These are phyloP conservation scores for Epichloe sylvatica DNA, from an alignment of 2,329 filamentous ascomycete species.

Conservation along the genomic window DNA sequence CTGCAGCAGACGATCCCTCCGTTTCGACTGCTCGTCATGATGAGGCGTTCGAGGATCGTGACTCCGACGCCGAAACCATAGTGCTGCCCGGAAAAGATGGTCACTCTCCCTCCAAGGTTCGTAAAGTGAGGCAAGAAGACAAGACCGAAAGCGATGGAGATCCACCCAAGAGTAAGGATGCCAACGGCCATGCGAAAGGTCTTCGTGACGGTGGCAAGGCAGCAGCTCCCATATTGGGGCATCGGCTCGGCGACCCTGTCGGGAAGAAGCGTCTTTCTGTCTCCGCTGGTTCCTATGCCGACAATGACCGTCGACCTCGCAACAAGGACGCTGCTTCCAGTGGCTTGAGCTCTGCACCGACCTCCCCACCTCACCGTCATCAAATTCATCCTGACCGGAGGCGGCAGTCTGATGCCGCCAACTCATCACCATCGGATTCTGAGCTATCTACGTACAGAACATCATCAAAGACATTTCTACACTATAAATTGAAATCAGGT, in stretches of 20 bases:
- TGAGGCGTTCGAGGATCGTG: constrained; percentile 38
- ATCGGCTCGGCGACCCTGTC: constrained; percentile 18
- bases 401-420: constrained; percentile 25
- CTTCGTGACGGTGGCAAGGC: constrained; percentile 19
- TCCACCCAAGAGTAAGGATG: constrained; percentile 18
- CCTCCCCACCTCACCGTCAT: constrained; percentile 34
- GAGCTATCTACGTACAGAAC: constrained; percentile 31
- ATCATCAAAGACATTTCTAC: constrained; percentile 29
- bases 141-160: constrained; percentile 42
- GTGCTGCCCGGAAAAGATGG: constrained; percentile 53
- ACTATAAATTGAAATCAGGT: constrained; percentile 33
- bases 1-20: background rate
- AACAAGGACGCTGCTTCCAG: constrained; percentile 37
- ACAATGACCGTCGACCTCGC: constrained; percentile 27
- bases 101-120: constrained; percentile 45
- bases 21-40: constrained; percentile 13
- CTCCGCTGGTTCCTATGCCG: constrained; percentile 16
- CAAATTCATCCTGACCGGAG: constrained; percentile 19
- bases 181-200: constrained; percentile 20
- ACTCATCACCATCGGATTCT: constrained; percentile 35
- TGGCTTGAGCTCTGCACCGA: constrained; percentile 44
- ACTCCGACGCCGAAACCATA: constrained; percentile 60
- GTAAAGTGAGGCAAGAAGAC: constrained; percentile 53
- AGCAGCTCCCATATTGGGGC: constrained; percentile 19
- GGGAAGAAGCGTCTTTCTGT: constrained; percentile 37